Base-by-base conservation (phyloP, 169 alveolate genomes). In the Blepharisma undulans region DNA sequence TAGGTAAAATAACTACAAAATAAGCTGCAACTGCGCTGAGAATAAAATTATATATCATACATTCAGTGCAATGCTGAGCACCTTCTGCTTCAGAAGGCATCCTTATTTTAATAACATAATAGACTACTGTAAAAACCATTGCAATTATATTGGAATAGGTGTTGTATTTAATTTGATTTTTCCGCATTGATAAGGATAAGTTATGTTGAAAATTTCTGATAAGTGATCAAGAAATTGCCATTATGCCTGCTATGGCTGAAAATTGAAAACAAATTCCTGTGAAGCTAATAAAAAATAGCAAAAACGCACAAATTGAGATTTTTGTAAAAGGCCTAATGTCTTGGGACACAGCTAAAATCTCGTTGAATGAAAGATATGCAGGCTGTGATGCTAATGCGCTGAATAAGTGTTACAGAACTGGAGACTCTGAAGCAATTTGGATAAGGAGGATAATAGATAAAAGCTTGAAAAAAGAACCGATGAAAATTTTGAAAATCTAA, bases 311-410 rank as follows among this genome's bases (percentile, higher is more conserved):
- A 10, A 30, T 18, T 3, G 60, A 6, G 19, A 82, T 21, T 59
- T 82, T 78, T 21, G 29, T 22, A 16, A 60, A 36, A 22, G 27
- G 33, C 16, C 77, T 32, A 12, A 22, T 82, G 29, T 60, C 18
- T 6, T 34, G 22, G 78, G 7, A 1, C 12, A 82, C 89, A 22
- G 30, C 78, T 21, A 82, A 22, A 22, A 22, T 0, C 16, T 12
- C 29, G 22, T 82, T 82, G 25, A 82, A 32, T 72, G 30, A 25
- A 27, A 82, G 5, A 8, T 82, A 82, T 1, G 78, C 72, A 32
- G 89, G 89, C 36, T 36, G 78, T 22, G 34, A 48, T 7, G 76
- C 76, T 22, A 82, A n/a, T 60, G 77, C 78, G 12, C 89, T 82
- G 34, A 59, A 60, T 82, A 59, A 59, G 8, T 22, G 33, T 82